A percentile compares a stretch with the other conserved stretches of the same genome.
Conservation (phyloP, 2,329 filamentous ascomycete species). For the Boeremia lycopersici region DNA sequence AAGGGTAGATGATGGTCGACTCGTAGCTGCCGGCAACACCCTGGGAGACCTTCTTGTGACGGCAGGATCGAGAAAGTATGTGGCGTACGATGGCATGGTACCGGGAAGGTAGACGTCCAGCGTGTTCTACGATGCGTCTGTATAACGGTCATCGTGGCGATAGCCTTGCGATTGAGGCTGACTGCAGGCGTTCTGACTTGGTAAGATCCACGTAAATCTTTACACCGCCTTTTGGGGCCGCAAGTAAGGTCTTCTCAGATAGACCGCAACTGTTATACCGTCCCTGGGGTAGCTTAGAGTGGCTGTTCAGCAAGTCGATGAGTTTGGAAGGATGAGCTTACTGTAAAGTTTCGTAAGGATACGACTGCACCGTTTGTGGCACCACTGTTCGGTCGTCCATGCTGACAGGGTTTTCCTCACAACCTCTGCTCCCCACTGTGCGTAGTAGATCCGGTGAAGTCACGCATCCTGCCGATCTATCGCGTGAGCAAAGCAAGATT, state of each 20-base stretch:
- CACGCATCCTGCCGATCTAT: not conserved
- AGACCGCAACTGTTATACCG: not conserved
- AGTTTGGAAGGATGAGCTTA: not conserved
- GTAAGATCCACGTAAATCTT: constrained; percentile 14
- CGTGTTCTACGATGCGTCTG: constrained; percentile 1
- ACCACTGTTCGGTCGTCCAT: not conserved
- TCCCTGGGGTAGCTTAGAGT: not conserved
- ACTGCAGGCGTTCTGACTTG: constrained; percentile 13
- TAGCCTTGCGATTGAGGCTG: constrained; percentile 12
- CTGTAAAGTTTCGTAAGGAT: not conserved
- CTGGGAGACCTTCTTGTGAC: not conserved
- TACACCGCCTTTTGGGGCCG: constrained; percentile 8
- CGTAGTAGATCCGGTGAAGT: not conserved
- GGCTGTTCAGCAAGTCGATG: not conserved
- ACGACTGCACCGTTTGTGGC: not conserved
- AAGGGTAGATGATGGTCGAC: not conserved
- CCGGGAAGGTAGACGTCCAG: not conserved
- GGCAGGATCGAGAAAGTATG: not conserved
- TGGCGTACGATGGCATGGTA: not conserved
- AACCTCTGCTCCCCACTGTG: not conserved
- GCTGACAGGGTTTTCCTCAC: not conserved
- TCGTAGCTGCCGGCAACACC: not conserved
- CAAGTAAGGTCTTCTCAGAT: not conserved
- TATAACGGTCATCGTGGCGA: constrained; percentile 3
- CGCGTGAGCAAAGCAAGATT: not conserved